phyloP scores from a whole-genome alignment of 192 early-diverging fungal species.

The Podila clonocystis region DNA sequence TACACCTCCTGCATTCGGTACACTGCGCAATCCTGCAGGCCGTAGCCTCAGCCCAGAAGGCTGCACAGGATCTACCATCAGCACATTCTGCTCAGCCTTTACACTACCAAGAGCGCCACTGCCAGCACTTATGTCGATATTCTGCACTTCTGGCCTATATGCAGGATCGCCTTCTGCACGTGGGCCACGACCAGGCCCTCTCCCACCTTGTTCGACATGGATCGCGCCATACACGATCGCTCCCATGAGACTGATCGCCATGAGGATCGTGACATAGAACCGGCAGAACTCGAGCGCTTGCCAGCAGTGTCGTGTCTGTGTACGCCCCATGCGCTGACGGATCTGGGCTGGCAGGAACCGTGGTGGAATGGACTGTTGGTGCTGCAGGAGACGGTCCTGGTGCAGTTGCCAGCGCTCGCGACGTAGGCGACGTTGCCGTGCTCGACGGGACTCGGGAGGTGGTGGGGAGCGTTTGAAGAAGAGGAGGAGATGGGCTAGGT shows the following conservation, averaged over 20 bases:
- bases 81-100: too few species aligned
- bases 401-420: conserved; percentile 16
- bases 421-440: conserved; percentile 11
- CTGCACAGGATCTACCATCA: too few species aligned
- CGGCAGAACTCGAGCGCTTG: conserved; percentile 33
- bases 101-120: too few species aligned
- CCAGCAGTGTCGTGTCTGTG: conserved; percentile 16
- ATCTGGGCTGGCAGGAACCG: conserved; percentile 10
- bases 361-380: conserved; percentile 10
- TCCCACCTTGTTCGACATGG: conserved; percentile 8
- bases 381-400: neutral
- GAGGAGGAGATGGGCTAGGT: neutral
- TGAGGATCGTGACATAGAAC: conserved; percentile 40
- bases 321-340: neutral
- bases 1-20: too few species aligned
- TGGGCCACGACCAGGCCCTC: neutral
- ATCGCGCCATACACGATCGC: conserved; percentile 41
- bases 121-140: too few species aligned
- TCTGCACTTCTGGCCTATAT: too few species aligned
- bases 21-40: too few species aligned
- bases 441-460: neutral
- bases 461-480: neutral
- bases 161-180: too few species aligned
- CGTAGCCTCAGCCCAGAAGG: too few species aligned
- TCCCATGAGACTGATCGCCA: conserved; percentile 24